phyloP scores from a whole-genome alignment of 805 yeast genomes.

The Saturnispora sanitii region DNA sequence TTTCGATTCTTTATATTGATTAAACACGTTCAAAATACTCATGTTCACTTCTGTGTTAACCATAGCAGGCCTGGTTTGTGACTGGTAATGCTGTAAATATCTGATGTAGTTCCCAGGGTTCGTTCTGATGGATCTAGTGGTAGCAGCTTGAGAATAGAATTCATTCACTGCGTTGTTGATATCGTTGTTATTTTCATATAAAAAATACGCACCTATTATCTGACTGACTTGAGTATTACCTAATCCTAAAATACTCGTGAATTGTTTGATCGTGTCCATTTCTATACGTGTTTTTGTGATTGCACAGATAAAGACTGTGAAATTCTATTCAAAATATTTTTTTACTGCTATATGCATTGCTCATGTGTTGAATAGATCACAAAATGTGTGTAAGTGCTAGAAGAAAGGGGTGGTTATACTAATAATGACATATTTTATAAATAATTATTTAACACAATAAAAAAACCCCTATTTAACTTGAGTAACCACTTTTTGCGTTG shows the following conservation, averaged over 20 bases:
- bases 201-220: slow-evolving; percentile 3
- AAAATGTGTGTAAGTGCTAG: background rate
- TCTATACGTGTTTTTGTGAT: background rate
- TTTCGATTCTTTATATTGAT: slow-evolving; percentile 22
- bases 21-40: slow-evolving; percentile 26
- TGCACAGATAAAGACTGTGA: too few species aligned
- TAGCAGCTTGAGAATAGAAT: slow-evolving; percentile 3
- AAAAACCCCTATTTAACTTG: too few species aligned
- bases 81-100: background rate
- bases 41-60: background rate
- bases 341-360: background rate
- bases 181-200: background rate
- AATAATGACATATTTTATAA: background rate
- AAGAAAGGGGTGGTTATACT: background rate
- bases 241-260: background rate
- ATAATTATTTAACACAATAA: background rate
- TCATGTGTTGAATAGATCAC: background rate
- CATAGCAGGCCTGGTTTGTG: slow-evolving; percentile 1
- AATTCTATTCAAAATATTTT: too few species aligned
- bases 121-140: slow-evolving; percentile 2
- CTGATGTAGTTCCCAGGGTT: background rate
- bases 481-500: too few species aligned
- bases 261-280: slow-evolving; percentile 4
- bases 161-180: slow-evolving; percentile 12
- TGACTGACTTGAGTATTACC: background rate